Base-by-base conservation (phyloP, 768 basidiomycete species). In the Erythrobasidium yunnanense region DNA sequence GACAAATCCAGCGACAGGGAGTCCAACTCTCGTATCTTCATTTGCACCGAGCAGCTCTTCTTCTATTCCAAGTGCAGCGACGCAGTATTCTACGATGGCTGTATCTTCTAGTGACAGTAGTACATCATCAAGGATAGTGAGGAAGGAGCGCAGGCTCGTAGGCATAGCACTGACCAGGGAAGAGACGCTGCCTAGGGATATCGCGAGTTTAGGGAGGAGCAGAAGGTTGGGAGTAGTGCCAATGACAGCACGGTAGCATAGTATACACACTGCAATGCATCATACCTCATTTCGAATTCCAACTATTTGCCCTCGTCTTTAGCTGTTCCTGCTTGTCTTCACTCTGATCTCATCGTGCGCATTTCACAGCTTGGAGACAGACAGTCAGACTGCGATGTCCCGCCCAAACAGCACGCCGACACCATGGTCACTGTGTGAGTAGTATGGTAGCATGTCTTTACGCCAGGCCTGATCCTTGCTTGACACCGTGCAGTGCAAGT, bases 141-240 rank as follows among this genome's bases (percentile, higher is more conserved):
- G 70, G 33, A 83, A 87, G 71, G 69, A 71, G 57, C 83, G 88
- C 55, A 84, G 83, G 72, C 90, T 82, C 71, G 81, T 96, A 50
- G 95, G 95, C 29, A 81, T 99, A 33, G 89, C 88, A 6, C 80
- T 87, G 27, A 23, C 45, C 13, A 83, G 84, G 55, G 88, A 88
- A 32, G 91, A 99, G 73, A 83, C 80, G 67, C 81, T 99, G 20
- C 95, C 95, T 3, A 81, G 92, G 55, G 85, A 95, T 73, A 87
- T 88, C 73, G 75, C 78, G 0, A 73, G 75, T 1, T 77, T 78
- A 22, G 95, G 95, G 17, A 83, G 92, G 65, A 91, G 88, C 77
- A 83, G 95, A 57, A 84, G 83, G 76, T 92, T 88, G 76, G 87
- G 83, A 6, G 79, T 87, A 53, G 84, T 88, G 54, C 81, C 91